Base-by-base conservation (phyloP, 2,329 filamentous ascomycete genomes). In the Ophiostoma ips region DNA sequence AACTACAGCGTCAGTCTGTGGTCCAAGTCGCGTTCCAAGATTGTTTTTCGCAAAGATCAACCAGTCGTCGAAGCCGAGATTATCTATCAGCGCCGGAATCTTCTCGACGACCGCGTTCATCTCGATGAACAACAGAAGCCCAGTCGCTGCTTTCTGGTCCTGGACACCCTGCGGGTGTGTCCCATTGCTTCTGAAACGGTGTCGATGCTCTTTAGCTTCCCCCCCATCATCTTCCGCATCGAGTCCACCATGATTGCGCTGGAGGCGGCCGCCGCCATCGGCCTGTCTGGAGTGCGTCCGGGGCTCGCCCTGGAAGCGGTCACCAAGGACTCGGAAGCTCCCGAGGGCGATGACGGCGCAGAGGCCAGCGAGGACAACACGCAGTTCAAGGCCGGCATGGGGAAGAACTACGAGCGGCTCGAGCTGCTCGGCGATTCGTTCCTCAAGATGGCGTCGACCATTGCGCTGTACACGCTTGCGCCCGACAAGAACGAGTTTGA, bases 351-450 rank as follows among this genome's bases (percentile, higher is more conserved):
- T n/a, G n/a, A n/a, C n/a, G n/a, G n/a, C 53, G 71, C 70, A 0
- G 69, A 74, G 30, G 73, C 83, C 52, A 77, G 83, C 37, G 69
- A 75, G 33, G 76, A 83, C 48, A 85, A 88, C 57, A 66, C 87
- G 48, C 84, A 88, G 56, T 80, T 89, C 44, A 84, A 88, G 58
- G 71, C 76, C 45, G 89, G 88, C 3, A 95, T 95, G 87, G 87
- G 88, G 1, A 83, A 82, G 36, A 96, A 96, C 58, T 98, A 98
- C 59, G 92, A 98, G 63, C 78, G 92, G 12, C 73, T 96, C 0
- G 92, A 98, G 60, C 94, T 95, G 53, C 72, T 96, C 2, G 92
- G 92, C 0, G 92, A 98, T 62, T 85, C 83, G 33, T 95, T 95
- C 59, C 72, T 98, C 52, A 98, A 98, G 66, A 90, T 95, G 81